Base-by-base conservation (phyloP, 768 basidiomycete species). In the Multifurca ochricompacta region DNA sequence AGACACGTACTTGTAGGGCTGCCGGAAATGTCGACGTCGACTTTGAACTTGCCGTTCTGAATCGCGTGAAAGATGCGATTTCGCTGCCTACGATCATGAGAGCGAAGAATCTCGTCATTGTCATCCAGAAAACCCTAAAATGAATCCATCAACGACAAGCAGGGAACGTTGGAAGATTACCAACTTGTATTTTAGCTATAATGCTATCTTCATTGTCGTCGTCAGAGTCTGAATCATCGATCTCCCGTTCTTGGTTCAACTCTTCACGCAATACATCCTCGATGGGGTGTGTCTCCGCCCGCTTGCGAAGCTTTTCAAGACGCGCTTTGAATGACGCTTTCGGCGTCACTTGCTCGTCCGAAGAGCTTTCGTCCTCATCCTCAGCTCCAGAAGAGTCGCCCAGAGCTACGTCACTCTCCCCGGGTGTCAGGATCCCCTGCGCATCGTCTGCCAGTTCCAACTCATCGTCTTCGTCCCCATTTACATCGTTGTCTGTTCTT, bases 1-100 rank as follows among this genome's bases (percentile, higher is more conserved):
- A 23, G 30, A 45, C 4, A 74, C 82, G n/a, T 65, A 86, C 85
- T 74, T 16, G 77, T 75, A 23, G 74, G 78, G 2, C 48, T 56
- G 49, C 66, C 69, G 48, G 73, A 55, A 39, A 62, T 60, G 50
- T 68, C 65, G 16, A 59, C 64, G 46, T 73, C 71, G 14, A 62
- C 6, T 16, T 66, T 73, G 55, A 73, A 74, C 42, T 69, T 62
- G 4, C 84, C 88, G 60, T 83, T 70, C 11, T 71, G 72, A 32
- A 88, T 72, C 0, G 85, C 76, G 19, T 70, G 70, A 74, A 88
- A 86, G 0, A 83, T 46, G 30, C 73, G 66, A n/a, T 82, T 82
- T 52, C 72, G 70, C 53, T 68, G 66, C 60, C 80, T 81, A 27
- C 77, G 70, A 52, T 78, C 68, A 31, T 64, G 69, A 8, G 74